Evolutionary conservation across 495 filamentous ascomycete genomes (phyloP), one percentile per base, ranked within the genome.

Genomic region (Aspergillus campestris): DNA sequence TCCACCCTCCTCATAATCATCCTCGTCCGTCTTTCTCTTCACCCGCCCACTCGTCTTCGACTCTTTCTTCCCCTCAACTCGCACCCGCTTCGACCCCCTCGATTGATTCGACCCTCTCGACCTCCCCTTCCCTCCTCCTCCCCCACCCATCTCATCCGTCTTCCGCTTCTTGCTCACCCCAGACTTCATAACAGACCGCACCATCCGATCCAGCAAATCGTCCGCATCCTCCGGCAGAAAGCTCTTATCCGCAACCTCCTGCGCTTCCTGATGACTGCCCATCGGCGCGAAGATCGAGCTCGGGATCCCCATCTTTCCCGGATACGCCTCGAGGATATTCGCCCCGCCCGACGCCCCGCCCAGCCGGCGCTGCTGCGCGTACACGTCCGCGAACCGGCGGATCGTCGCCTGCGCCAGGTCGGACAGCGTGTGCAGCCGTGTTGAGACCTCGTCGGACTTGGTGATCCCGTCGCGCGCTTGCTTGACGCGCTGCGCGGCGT

Each of bases 401-500:
- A 97, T 85, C 35, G 89, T 74, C 1, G 81, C 75, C 64, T 94
- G 86, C 0, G 90, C 82, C 9, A 99, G 74, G 55, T 99, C 92
- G 39, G 84, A 86, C n/a, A 97, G 66, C 11, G 87, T 79, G 55
- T 95, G 94, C 18, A 97, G 76, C 27, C 69, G 66, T 13, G 58
- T 66, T 6, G 65, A 66, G 27, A 73, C 66, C 38, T 83, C 81
- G 47, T 72, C 64, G 14, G 66, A 67, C 42, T 71, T 67, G 33
- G 71, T 73, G 38, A 97, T 76, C 15, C 77, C 84, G 57, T 98
- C 94, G 14, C 80, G 78, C 15, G 86, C 84, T 64, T 89, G 84
- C 66, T 99, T 99, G 39, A 95, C 83, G 7, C 89, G 82, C 67
- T 97, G 88, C 12, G 87, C 91, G 38, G 94, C 80, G 61, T 95